Evolutionary conservation across 2,329 filamentous ascomycete species (phyloP).

Genomic region (Pseudogymnoascus sp.): DNA sequence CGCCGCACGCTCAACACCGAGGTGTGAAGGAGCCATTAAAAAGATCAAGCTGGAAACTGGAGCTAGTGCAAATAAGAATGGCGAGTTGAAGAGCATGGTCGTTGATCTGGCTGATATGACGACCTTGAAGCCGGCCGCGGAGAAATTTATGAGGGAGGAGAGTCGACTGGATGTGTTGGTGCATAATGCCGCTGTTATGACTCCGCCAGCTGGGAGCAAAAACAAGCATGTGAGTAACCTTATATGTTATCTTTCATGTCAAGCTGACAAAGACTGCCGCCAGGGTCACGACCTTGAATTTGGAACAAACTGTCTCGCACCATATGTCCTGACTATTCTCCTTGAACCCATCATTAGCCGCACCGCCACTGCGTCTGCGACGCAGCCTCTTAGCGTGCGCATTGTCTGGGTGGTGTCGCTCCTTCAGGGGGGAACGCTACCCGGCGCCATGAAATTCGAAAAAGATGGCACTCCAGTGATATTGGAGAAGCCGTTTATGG

Average conservation of each 20-base stretch:
- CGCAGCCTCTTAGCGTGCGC: slow-evolving; percentile 26
- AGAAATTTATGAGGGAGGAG: slow-evolving; percentile 29
- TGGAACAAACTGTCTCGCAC: slow-evolving; percentile 21
- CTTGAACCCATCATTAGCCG: slow-evolving; percentile 20
- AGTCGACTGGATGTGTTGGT: slow-evolving; percentile 36
- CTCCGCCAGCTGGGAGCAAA: slow-evolving; percentile 35
- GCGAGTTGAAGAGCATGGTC: slow-evolving; percentile 20
- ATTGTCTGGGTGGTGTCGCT: slow-evolving; percentile 29
- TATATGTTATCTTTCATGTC: neutral
- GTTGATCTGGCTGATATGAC: slow-evolving; percentile 28
- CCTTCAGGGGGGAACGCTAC: slow-evolving; percentile 17
- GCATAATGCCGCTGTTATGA: slow-evolving; percentile 43
- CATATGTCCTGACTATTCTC: slow-evolving; percentile 22
- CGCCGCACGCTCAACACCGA: slow-evolving; percentile 38
- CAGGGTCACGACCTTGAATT: slow-evolving; percentile 21
- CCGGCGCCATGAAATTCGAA: slow-evolving; percentile 25
- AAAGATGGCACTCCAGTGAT: slow-evolving; percentile 20
- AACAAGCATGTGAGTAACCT: slow-evolving; percentile 27
- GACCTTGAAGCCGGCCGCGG: slow-evolving; percentile 25
- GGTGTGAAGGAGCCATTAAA: slow-evolving; percentile 38
- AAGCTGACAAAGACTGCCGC: neutral
- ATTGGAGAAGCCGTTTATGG: slow-evolving; percentile 19
- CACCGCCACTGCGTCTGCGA: slow-evolving; percentile 16
- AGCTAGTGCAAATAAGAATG: neutral
- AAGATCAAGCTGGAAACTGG: slow-evolving; percentile 30